Evolutionary conservation across 2,329 filamentous ascomycete species (phyloP).

Genomic region (Colletotrichum gloeosporioides): DNA sequence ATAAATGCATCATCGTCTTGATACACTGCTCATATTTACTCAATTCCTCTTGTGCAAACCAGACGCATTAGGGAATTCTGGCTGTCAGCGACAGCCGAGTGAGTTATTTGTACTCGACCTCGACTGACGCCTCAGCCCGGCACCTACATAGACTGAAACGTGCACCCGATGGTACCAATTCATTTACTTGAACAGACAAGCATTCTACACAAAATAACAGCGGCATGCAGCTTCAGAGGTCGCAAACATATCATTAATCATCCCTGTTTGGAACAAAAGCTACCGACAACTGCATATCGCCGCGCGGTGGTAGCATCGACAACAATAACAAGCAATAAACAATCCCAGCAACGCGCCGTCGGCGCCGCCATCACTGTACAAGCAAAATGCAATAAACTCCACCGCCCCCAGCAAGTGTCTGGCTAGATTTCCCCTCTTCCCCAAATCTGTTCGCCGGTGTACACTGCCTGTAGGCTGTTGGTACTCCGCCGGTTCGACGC

Average conservation of each 20-base stretch:
- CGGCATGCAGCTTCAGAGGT: neutral
- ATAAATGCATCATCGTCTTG: neutral
- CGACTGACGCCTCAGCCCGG: neutral
- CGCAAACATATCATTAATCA: neutral
- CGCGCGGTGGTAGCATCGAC: neutral
- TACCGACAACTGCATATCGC: neutral
- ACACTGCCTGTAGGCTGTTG: neutral
- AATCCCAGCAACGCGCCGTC: neutral
- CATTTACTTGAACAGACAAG: neutral
- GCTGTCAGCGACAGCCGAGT: neutral
- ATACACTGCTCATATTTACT: neutral
- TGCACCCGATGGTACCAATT: fast-evolving
- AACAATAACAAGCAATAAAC: neutral
- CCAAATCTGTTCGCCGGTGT: neutral
- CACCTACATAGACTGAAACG: neutral
- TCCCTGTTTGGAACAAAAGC: neutral
- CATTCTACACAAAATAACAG: fast-evolving
- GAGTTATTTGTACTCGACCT: neutral
- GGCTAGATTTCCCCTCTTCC: neutral
- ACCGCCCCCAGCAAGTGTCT: neutral
- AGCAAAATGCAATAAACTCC: neutral
- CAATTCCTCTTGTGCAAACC: fast-evolving
- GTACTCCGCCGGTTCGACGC: conserved; percentile 12
- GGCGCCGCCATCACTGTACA: neutral
- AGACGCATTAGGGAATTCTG: fast-evolving